Evolutionary conservation across 2,329 filamentous ascomycete genomes (phyloP), one percentile per base, ranked within the genome.

Genomic region (Lachnellula arida): DNA sequence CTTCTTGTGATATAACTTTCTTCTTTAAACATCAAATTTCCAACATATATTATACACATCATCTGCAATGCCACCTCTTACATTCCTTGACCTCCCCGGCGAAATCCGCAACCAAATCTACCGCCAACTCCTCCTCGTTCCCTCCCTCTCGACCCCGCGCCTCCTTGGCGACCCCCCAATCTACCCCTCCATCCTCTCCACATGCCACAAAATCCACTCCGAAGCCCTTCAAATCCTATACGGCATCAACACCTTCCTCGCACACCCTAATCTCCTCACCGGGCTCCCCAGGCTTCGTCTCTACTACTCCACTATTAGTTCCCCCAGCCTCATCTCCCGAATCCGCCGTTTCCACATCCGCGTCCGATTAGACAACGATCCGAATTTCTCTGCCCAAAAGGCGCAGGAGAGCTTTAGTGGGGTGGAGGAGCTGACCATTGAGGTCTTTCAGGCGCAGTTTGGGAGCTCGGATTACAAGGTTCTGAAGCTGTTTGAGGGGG

Each of bases 31-130:
- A 15, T 49, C 7, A 34, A 23, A 17, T 42, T 40, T 22, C 4
- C 14, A 42, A 42, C 5, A 3, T 15, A n/a, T 14, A 17, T 42
- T n/a, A 42, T 42, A 42, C 5, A 5, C 5, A n/a, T 6, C 15
- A 28, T 28, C 8, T 35, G 48, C 40, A 5, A 66, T 64, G 63
- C 23, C 54, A 35, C 17, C 22, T 9, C 37, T 62, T 9, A 49
- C 55, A 17, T 68, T 70, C 35, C 51, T 68, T 19, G 60, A 65
- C 15, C 75, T 88, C 1, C 78, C 87, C 23, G 75, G 76, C 2
- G 85, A 88, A 63, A 75, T 88, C 3, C 77, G 78, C 39, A 80
- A 85, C 53, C 77, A 86, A 65, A 80, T 88, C 34, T 81, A 70
- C 59, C n/a, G 40, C 15, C 32, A 61, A 15, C 63, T 70, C 39